Percentiles rank a stretch among this genome's conserved stretches.
Conservation (phyloP, 163 green algal species). For the Scenedesmus sp. region DNA sequence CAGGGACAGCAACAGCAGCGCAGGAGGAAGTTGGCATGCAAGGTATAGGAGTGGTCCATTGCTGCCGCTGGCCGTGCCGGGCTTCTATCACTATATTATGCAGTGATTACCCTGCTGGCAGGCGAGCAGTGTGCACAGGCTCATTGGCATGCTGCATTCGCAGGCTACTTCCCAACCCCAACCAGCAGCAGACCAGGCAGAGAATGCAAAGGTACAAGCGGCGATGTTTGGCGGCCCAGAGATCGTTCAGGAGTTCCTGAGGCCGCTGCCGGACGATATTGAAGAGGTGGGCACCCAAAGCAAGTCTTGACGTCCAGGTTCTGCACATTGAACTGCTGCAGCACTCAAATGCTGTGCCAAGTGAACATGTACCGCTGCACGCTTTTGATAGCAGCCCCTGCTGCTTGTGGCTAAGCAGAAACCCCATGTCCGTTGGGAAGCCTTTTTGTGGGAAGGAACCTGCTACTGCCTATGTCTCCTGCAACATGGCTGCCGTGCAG, state of each 20-base stretch:
- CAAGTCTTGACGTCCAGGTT: too few species aligned
- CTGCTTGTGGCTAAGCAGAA: not conserved
- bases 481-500: conserved; percentile 35
- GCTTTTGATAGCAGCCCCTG: not conserved
- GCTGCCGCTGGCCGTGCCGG: not conserved
- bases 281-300: conserved; percentile 16
- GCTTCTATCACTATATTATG: too few species aligned
- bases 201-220: conserved; percentile 34
- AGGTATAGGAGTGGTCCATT: not conserved
- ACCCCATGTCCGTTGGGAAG: not conserved
- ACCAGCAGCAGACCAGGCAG: not conserved
- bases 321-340: not conserved
- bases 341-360: not conserved
- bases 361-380: too few species aligned
- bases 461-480: not conserved
- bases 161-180: not conserved
- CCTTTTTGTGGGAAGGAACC: too few species aligned
- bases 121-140: not conserved
- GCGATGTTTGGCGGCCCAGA: conserved; percentile 38
- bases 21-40: not conserved
- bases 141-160: not conserved
- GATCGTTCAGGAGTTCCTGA: conserved; percentile 37
- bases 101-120: not conserved
- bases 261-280: conserved; percentile 31
- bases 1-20: not conserved